phyloP scores from a whole-genome alignment of 345 rosid genomes.

The Citrus inodora region DNA sequence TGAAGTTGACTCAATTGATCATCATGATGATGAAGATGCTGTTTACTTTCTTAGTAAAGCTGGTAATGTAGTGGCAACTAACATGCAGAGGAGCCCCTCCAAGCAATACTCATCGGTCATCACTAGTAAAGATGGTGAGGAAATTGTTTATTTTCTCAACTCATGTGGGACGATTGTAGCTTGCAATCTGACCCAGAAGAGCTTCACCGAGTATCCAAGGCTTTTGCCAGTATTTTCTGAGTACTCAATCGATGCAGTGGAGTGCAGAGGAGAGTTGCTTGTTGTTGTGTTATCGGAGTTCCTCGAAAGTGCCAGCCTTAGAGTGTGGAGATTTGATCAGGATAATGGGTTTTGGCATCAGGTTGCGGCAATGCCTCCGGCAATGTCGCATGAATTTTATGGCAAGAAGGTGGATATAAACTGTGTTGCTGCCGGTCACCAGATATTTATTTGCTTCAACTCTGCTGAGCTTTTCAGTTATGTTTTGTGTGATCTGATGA shows the following conservation, averaged over 20 bases:
- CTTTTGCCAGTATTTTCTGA: conserved; percentile 63
- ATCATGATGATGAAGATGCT: conserved; percentile 31
- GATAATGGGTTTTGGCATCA: conserved; percentile 52
- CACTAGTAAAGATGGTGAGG: conserved; percentile 44
- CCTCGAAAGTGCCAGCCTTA: conserved; percentile 69
- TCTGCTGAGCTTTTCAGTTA: conserved; percentile 55
- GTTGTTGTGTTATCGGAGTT: conserved; percentile 74
- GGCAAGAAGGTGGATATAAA: conserved; percentile 77
- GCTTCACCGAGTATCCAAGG: conserved; percentile 69
- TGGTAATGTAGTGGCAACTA: conserved; percentile 69
- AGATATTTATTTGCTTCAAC: conserved; percentile 67
- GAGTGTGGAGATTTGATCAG: conserved; percentile 73
- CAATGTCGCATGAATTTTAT: conserved; percentile 74
- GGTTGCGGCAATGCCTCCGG: conserved; percentile 67
- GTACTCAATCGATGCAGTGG: conserved; percentile 84
- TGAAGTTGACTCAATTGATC: conserved; percentile 24
- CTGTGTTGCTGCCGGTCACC: conserved; percentile 69
- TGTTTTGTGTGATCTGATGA: conserved; percentile 41
- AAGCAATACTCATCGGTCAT: conserved; percentile 81
- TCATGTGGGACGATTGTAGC: conserved; percentile 63
- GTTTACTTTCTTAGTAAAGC: conserved; percentile 80
- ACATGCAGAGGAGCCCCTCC: conserved; percentile 78
- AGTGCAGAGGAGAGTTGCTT: conserved; percentile 61
- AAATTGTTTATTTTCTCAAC: conserved; percentile 66
- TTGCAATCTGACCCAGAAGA: conserved; percentile 48